Evolutionary conservation across 805 yeast species (phyloP).

Genomic region (Scheffersomyces lignosus): DNA sequence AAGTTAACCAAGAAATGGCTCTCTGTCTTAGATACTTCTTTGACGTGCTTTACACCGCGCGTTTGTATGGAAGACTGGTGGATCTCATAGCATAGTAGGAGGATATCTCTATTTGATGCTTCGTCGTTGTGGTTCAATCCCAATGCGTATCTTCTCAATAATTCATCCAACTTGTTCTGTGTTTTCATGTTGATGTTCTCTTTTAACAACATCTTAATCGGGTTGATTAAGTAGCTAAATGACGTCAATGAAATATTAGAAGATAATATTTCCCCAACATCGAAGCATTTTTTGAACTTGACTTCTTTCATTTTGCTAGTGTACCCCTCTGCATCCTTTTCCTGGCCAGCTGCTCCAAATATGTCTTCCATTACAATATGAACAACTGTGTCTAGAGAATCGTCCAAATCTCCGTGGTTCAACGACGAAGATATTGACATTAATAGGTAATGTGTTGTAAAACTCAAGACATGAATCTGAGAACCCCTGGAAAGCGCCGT

Average conservation of each 20-base stretch:
- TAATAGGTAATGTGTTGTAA: conserved; percentile 74
- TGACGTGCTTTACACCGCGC: conserved; percentile 13
- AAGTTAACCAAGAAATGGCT: conserved; percentile 76
- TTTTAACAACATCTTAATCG: conserved; percentile 60
- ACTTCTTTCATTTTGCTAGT: conserved; percentile 85
- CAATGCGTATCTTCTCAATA: conserved; percentile 71
- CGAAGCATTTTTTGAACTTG: conserved; percentile 83
- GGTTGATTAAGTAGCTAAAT: conserved; percentile 62
- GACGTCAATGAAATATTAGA: conserved; percentile 56
- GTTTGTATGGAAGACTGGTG: conserved; percentile 48
- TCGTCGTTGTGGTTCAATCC: conserved; percentile 77
- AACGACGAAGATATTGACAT: conserved; percentile 49
- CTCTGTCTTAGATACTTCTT: conserved; percentile 41
- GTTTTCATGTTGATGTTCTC: conserved; percentile 67
- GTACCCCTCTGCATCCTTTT: conserved; percentile 93
- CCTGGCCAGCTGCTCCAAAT: conserved; percentile 90
- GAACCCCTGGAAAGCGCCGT: conserved; percentile 85
- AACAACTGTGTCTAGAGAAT: conserved; percentile 57
- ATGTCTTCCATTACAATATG: conserved; percentile 86
- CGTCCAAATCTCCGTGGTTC: conserved; percentile 74
- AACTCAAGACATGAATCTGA: conserved; percentile 90
- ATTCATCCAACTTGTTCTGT: conserved; percentile 75
- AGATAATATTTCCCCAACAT: conserved; percentile 78
- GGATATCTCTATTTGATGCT: conserved; percentile 53
- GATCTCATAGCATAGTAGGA: conserved; percentile 73